These are phyloP conservation scores for Nakaseomyces uthaithaninus DNA, from an alignment of 1,139 yeast genomes.

Conservation along the genomic window DNA sequence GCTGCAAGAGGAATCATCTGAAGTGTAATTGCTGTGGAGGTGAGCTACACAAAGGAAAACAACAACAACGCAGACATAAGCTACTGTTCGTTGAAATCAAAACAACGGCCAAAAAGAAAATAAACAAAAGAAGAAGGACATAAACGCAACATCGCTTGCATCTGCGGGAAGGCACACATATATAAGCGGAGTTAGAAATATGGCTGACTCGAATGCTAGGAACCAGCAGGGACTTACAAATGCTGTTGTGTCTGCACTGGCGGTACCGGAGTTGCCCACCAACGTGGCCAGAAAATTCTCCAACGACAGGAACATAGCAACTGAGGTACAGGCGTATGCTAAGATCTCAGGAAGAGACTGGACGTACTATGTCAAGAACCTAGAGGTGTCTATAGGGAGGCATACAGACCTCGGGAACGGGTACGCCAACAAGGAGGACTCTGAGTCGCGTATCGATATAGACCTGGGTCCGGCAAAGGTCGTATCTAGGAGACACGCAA, in stretches of 20 bases:
- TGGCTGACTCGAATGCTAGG: slow-evolving; percentile 6
- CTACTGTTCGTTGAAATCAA: too few species aligned
- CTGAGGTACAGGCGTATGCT: slow-evolving; percentile 93
- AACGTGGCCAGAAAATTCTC: slow-evolving; percentile 43
- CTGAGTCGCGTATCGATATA: slow-evolving; percentile 47
- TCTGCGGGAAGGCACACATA: too few species aligned
- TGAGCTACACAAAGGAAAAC: too few species aligned
- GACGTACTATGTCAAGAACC: slow-evolving; percentile 87
- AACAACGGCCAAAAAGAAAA: too few species aligned
- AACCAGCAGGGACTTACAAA: slow-evolving; percentile 37
- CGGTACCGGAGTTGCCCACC: slow-evolving; percentile 39
- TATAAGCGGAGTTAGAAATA: too few species aligned
- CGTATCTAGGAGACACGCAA: slow-evolving; percentile 82
- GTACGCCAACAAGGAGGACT: slow-evolving; percentile 3
- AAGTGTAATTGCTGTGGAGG: too few species aligned
- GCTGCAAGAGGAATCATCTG: too few species aligned
- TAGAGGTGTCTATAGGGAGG: slow-evolving; percentile 75
- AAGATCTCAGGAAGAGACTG: slow-evolving; percentile 89
- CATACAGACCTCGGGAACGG: slow-evolving; percentile 51
- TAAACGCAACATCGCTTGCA: too few species aligned
- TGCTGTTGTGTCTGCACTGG: slow-evolving; percentile 38
- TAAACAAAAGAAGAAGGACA: too few species aligned
- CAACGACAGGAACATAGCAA: slow-evolving; percentile 66
- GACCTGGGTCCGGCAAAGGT: slow-evolving; percentile 95
- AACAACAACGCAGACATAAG: too few species aligned